Base-by-base conservation (phyloP, 2,329 filamentous ascomycete species). In the Penicillium sp. region DNA sequence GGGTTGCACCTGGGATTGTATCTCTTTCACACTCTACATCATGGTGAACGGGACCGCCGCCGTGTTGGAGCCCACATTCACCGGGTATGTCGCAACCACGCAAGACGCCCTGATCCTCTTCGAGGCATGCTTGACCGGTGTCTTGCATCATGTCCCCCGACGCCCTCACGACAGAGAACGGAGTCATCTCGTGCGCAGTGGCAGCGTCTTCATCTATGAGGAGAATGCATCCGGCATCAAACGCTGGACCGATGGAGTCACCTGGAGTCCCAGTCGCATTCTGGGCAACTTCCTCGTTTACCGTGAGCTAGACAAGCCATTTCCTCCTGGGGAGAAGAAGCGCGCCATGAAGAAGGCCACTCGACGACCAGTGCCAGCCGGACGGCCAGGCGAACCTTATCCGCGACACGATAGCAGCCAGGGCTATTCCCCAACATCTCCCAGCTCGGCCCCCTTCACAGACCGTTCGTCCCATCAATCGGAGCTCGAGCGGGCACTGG, bases 191-290 rank as follows among this genome's bases (percentile, higher is more conserved):
- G 94, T 96, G 70, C 84, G 84, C 64, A 95, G 91, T 65, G 92
- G 92, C 36, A 88, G 89, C 64, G 84, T 96, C 46, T 94, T 96
- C 75, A 90, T 96, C 63, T 97, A 96, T 73, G 91, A 96, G 69
- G 91, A 96, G 72, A 88, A 91, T 60, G 87, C 90, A 0, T 95
- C 92, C 0, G 91, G 91, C 5, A 96, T 96, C 76, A 95, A 95
- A 77, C 83, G 92, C 55, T 97, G 92, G 92, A 96, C 92, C 0
- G 92, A 97, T 65, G 92, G 92, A 15, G 85, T 93, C 11, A 87
- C 88, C 7, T 97, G 92, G 92, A 95, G 90, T 65, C 92, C 92
- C 0, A 95, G 88, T 73, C 87, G 89, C 16, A 93, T 95, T 47
- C 80, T 93, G 47, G 88, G 88, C 57, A 94, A 94, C 70, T 95